Evolutionary conservation across 768 basidiomycete species (phyloP).

Genomic region (Collybiopsis confluens): DNA sequence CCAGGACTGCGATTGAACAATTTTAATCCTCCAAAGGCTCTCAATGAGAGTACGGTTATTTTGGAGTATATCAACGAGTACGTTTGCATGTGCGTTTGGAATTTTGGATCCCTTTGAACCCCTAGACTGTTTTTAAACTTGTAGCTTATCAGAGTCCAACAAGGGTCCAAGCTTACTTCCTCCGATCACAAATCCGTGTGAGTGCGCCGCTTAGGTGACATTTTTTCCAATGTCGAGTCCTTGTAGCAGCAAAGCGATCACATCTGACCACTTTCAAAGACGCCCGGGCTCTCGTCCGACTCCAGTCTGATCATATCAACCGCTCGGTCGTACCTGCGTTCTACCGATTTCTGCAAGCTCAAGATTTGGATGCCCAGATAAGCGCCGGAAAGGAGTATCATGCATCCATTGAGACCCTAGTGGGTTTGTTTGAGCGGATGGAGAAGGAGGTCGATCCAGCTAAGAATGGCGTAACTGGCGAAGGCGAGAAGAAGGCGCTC

Average conservation of each 20-base stretch:
- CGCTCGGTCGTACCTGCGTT: constrained; percentile 65
- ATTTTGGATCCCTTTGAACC: background rate
- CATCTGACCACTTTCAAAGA: too few relatives aligned
- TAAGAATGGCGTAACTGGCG: constrained; percentile 35
- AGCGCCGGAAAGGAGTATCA: constrained; percentile 50
- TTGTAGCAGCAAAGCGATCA: background rate
- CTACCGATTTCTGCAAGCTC: constrained; percentile 72
- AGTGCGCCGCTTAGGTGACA: constrained; percentile 16
- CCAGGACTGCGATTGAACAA: constrained; percentile 59
- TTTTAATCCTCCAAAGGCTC: constrained; percentile 49
- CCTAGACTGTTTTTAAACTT: background rate
- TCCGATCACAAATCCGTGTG: constrained; percentile 54
- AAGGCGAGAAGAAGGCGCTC: constrained; percentile 34
- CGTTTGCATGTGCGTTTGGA: constrained; percentile 17
- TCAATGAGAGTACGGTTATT: constrained; percentile 81
- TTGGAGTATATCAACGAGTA: constrained; percentile 79
- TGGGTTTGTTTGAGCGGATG: constrained; percentile 52
- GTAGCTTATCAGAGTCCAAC: constrained; percentile 46
- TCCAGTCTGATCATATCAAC: constrained; percentile 66
- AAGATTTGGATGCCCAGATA: constrained; percentile 50
- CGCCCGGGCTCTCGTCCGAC: constrained; percentile 60
- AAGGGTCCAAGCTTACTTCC: constrained; percentile 55
- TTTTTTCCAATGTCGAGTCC: too few relatives aligned
- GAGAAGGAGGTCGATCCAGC: constrained; percentile 38
- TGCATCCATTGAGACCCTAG: constrained; percentile 45